Base-by-base conservation (phyloP, 805 yeast species). In the Yarrowia alimentaria region DNA sequence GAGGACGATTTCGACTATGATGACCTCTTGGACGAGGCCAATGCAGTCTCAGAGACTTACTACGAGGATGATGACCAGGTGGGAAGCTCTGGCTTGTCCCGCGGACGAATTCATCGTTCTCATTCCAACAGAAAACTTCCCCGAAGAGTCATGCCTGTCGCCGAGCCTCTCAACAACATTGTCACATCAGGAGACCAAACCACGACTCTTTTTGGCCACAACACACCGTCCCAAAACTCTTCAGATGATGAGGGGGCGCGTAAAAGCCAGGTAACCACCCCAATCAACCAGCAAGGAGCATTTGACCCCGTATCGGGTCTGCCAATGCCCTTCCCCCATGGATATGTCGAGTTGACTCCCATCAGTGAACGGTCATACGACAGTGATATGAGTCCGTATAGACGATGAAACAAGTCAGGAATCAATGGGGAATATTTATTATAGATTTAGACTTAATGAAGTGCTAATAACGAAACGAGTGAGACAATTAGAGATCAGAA, bases 271-370 rank as follows among this genome's bases (percentile, higher is more conserved):
- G 28, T 43, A 4, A 43, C 37, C 9, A 43, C 50, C 12, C 50
- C 50, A 3, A 30, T 30, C 5, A 31, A 43, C 14, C 50, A 29
- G 28, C 35, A 30, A 22, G 37, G 37, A 14, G 37, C 35, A 7
- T 30, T 43, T 22, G 50, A 43, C 28, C 48, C 48, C 1, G 26
- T 40, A 18, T 28, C 48, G 2, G 50, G 50, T 1, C 21, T 43
- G n/a, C 50, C 50, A 2, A 21, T 30, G 3, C 50, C 50, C n/a
- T n/a, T n/a, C n/a, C n/a, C n/a, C n/a, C n/a, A n/a, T 4, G 50
- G 50, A 4, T 22, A 30, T 16, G 50, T 31, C 3, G 50, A 43
- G 18, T n/a, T 43, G 29, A 43, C 50, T 16, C 50, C 50, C 2
- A 43, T 43, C 16, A 43, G 50, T 22, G 50, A 43, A 13, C 14